phyloP scores from a whole-genome alignment of 2,329 filamentous ascomycete genomes.

The Sclerotinia sclerotiorum region DNA sequence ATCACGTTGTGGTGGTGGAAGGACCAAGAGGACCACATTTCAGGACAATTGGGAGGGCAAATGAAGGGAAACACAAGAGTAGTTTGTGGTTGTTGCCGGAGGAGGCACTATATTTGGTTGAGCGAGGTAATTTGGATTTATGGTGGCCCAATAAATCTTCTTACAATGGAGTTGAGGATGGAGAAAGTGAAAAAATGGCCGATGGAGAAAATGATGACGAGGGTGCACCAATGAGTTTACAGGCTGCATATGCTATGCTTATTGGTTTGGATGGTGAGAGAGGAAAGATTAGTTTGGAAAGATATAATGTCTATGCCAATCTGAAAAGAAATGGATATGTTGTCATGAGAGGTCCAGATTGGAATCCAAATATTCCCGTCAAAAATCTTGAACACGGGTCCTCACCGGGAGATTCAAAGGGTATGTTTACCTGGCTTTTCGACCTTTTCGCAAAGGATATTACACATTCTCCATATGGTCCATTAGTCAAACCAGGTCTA shows the following conservation, averaged over 20 bases:
- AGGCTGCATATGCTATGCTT: slow-evolving; percentile 84
- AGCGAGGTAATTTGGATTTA: slow-evolving; percentile 83
- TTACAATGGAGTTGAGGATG: slow-evolving; percentile 42
- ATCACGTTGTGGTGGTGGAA: slow-evolving; percentile 64
- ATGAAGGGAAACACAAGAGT: slow-evolving; percentile 55
- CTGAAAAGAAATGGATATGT: slow-evolving; percentile 82
- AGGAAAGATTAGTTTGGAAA: slow-evolving; percentile 67
- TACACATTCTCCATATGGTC: slow-evolving; percentile 46
- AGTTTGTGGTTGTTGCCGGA: slow-evolving; percentile 85
- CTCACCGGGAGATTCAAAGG: slow-evolving; percentile 25
- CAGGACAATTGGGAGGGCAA: slow-evolving; percentile 70
- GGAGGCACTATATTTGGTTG: slow-evolving; percentile 85
- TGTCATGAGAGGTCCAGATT: slow-evolving; percentile 67
- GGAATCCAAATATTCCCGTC: slow-evolving; percentile 41
- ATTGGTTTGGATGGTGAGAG: slow-evolving; percentile 66
- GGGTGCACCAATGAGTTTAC: slow-evolving; percentile 82
- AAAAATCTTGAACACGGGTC: slow-evolving; percentile 17
- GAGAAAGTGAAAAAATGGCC: slow-evolving; percentile 45
- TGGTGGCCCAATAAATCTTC: slow-evolving; percentile 70
- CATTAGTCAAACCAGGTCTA: slow-evolving; percentile 61
- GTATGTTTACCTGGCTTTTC: slow-evolving; percentile 39
- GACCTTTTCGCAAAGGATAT: slow-evolving; percentile 34
- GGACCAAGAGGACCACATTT: slow-evolving; percentile 71
- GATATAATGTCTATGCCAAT: slow-evolving; percentile 85
- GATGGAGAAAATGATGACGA: slow-evolving; percentile 54